A percentile compares a stretch with the other conserved stretches of the same genome.
These are phyloP conservation scores for Podosphaera fusca DNA, from an alignment of 2,329 filamentous ascomycete genomes.

Conservation along the genomic window DNA sequence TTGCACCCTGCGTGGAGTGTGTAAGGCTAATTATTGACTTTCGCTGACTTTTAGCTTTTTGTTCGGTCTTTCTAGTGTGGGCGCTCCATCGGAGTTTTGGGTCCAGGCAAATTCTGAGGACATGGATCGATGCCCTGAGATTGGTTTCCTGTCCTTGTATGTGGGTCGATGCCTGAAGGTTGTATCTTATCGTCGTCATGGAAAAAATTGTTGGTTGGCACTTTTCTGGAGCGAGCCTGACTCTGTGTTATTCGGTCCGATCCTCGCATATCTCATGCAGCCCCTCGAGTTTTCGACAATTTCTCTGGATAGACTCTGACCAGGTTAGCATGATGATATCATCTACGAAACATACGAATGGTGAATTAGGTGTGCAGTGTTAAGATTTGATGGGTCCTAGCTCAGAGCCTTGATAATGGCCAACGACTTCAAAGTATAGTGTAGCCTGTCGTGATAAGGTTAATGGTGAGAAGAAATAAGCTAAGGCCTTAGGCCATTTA, in stretches of 20 bases:
- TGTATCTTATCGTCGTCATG: neutral
- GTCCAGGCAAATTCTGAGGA: neutral
- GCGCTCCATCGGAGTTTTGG: neutral
- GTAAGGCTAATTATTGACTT: neutral
- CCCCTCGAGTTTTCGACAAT: neutral
- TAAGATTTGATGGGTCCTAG: neutral
- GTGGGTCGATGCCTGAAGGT: neutral
- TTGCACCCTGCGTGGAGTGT: neutral
- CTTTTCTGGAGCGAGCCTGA: neutral
- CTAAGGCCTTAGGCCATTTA: no score
- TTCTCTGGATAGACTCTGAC: neutral
- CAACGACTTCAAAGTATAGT: neutral
- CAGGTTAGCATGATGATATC: neutral
- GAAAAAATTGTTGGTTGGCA: neutral
- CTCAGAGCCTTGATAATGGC: neutral
- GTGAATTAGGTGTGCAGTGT: no score
- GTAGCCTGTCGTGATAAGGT: no score
- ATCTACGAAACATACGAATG: neutral
- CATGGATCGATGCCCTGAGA: neutral
- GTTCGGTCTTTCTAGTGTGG: neutral
- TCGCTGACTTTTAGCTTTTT: neutral
- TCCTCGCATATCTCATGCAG: neutral
- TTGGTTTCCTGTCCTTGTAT: neutral
- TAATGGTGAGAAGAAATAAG: no score
- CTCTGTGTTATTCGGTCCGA: neutral